A percentile compares a stretch with the other conserved stretches of the same genome.
These are phyloP conservation scores for Fremontodendron californicum DNA, from an alignment of 345 rosid species.

Conservation along the genomic window DNA sequence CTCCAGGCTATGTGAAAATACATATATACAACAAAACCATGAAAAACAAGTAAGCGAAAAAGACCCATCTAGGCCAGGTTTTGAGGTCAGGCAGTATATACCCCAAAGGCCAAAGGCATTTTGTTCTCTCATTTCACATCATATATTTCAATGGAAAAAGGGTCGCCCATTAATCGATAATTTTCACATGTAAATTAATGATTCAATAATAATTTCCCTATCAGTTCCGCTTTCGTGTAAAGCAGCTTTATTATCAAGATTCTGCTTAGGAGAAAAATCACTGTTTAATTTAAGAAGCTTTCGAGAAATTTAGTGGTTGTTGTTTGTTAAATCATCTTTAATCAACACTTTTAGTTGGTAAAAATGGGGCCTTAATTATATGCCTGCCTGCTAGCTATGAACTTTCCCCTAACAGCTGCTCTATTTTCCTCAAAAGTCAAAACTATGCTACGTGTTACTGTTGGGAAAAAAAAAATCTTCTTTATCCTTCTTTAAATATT, in stretches of 20 bases:
- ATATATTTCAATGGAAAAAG: neutral
- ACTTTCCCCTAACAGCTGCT: neutral
- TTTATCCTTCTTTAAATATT: no score
- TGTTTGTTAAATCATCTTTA: slow-evolving; percentile 30
- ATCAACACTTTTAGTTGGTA: slow-evolving; percentile 19
- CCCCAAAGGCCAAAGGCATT: neutral
- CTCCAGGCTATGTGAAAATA: neutral
- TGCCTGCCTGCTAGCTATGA: neutral
- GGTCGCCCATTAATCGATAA: neutral
- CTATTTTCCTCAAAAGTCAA: neutral
- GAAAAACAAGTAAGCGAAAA: neutral
- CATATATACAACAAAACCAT: neutral
- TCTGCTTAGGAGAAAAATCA: neutral
- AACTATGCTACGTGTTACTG: neutral
- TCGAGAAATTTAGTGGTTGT: slow-evolving; percentile 14
- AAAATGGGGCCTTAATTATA: slow-evolving; percentile 19
- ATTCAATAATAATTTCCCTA: slow-evolving; percentile 25
- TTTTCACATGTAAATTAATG: slow-evolving; percentile 11
- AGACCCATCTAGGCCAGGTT: neutral
- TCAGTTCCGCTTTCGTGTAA: slow-evolving; percentile 23
- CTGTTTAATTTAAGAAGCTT: slow-evolving; percentile 14
- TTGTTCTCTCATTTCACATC: neutral
- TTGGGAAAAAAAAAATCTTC: no score
- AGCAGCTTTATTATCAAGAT: slow-evolving; percentile 14
- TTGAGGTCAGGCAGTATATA: neutral